Evolutionary conservation across 345 rosid genomes (phyloP), one percentile per base, ranked within the genome.

Genomic region (Nasturtium officinale): DNA sequence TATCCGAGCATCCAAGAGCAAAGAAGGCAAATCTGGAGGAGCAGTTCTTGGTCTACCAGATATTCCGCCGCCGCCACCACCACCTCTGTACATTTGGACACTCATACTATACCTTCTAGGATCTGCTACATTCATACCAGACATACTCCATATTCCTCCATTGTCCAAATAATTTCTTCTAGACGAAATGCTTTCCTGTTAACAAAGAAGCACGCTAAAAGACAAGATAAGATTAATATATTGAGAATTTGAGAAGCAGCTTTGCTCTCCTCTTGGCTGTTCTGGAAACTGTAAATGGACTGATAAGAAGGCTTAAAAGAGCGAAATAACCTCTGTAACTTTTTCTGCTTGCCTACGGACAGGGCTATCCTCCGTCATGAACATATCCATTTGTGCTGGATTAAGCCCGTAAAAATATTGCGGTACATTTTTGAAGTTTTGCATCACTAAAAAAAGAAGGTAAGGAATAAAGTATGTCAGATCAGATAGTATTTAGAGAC

Each of bases 1-100:
- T 56, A 91, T 88, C 57, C 96, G 80, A 78, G 91, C 88, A 86
- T 88, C 96, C 81, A 95, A 86, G 23, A 91, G 93, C 84, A 86
- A 78, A 30, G 97, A 95, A 33, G 96, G 96, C 83, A 95, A 77
- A 84, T 95, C 97, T 17, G 96, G 99, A 51, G 97, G 96, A 77
- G 91, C 87, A 78, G 86, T 81, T 61, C 88, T 90, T 37, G 77
- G 74, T 51, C 81, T 72, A 28, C 6, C 69, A 51, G 71, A 62
- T 35, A 35, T 35, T 62, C 76, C 80, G 42, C 86, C 88, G 35
- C 93, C 81, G 2, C 75, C 87, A 11, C 90, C 87, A 33, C 90
- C 96, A 47, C 96, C 92, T 58, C 88, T 82, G 53, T 87, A 81
- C 93, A 87, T 90, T 74, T 84, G 88, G 10, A 83, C 87, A 59